Percentiles rank a stretch among this genome's conserved stretches.
These are phyloP conservation scores for Globisporangium cederbergense DNA, from an alignment of 352 stramenopile genomes.

Conservation along the genomic window DNA sequence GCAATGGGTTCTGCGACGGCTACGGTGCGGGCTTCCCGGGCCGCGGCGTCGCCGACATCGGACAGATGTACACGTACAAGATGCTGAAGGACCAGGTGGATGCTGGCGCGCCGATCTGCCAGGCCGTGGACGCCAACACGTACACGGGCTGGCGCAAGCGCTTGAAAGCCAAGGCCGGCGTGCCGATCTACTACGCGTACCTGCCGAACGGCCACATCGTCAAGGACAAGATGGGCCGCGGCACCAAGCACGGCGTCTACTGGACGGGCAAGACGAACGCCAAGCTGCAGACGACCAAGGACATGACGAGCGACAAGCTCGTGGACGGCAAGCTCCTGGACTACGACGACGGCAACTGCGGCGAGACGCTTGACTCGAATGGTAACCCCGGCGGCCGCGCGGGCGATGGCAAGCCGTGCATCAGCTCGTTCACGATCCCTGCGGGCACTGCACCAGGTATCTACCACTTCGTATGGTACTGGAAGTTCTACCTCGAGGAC, in stretches of 20 bases:
- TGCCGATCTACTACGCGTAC: slow-evolving; percentile 36
- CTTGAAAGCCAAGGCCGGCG: slow-evolving; percentile 32
- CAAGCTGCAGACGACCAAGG: slow-evolving; percentile 37
- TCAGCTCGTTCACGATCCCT: slow-evolving; percentile 50
- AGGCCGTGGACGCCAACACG: slow-evolving; percentile 44
- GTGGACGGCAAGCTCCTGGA: slow-evolving; percentile 39
- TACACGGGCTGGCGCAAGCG: slow-evolving; percentile 62
- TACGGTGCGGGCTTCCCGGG: slow-evolving; percentile 62
- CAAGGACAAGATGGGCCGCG: slow-evolving; percentile 65
- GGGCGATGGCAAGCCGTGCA: slow-evolving; percentile 58
- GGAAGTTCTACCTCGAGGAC: slow-evolving; percentile 63
- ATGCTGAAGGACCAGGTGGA: slow-evolving; percentile 68
- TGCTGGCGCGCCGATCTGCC: slow-evolving; percentile 37
- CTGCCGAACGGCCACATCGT: slow-evolving; percentile 42
- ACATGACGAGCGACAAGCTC: slow-evolving; percentile 49
- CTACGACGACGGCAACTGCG: slow-evolving; percentile 63
- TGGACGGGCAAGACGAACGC: slow-evolving; percentile 44
- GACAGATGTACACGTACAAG: slow-evolving; percentile 57
- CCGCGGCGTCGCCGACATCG: slow-evolving; percentile 47
- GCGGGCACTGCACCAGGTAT: slow-evolving; percentile 36
- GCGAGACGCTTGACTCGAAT: slow-evolving; percentile 42
- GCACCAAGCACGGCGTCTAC: slow-evolving; percentile 61
- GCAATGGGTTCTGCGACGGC: slow-evolving; percentile 67
- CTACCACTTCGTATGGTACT: slow-evolving; percentile 75
- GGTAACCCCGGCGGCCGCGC: slow-evolving; percentile 43